These are phyloP conservation scores for Phytopythium boreale DNA, from an alignment of 352 stramenopile genomes.

Conservation along the genomic window DNA sequence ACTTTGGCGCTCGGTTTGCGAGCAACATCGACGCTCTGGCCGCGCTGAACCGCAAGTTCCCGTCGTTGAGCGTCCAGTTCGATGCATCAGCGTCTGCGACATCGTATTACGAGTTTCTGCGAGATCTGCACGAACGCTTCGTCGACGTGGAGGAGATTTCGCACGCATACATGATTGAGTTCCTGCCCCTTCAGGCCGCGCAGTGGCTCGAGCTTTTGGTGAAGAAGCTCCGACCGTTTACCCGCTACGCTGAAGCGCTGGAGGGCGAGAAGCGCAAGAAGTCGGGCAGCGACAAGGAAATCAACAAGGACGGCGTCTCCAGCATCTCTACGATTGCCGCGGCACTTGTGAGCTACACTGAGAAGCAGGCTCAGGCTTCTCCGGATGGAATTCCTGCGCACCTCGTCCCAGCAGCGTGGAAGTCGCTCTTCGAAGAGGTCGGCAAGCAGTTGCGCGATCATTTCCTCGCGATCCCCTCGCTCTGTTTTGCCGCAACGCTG, in stretches of 20 bases:
- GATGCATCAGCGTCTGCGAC: constrained; percentile 8
- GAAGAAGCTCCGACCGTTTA: constrained; percentile 78
- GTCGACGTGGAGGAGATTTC: constrained; percentile 51
- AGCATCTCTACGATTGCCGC: constrained; percentile 74
- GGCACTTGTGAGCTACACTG: constrained; percentile 61
- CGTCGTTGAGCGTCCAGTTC: constrained; percentile 36
- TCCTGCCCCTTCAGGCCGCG: constrained; percentile 29
- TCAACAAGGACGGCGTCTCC: constrained; percentile 69
- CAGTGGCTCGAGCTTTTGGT: constrained; percentile 55
- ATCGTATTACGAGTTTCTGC: constrained; percentile 69
- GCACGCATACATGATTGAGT: constrained; percentile 45
- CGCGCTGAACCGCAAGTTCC: constrained; percentile 46
- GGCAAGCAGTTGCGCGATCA: constrained; percentile 49
- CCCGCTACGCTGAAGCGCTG: constrained; percentile 66
- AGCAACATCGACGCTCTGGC: constrained; percentile 30
- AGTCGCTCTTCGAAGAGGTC: constrained; percentile 57
- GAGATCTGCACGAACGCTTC: constrained; percentile 43
- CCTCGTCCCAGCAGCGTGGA: constrained; percentile 42
- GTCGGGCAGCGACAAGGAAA: constrained; percentile 73
- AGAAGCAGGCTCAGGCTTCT: constrained; percentile 46
- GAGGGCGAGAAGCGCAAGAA: constrained; percentile 72
- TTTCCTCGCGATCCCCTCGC: constrained; percentile 44
- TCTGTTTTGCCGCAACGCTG: constrained; percentile 70
- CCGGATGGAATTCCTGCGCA: constrained; percentile 28
- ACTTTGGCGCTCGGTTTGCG: constrained; percentile 44